Base-by-base conservation (phyloP, 106 monocot genomes). In the Cymbidium sinense region DNA sequence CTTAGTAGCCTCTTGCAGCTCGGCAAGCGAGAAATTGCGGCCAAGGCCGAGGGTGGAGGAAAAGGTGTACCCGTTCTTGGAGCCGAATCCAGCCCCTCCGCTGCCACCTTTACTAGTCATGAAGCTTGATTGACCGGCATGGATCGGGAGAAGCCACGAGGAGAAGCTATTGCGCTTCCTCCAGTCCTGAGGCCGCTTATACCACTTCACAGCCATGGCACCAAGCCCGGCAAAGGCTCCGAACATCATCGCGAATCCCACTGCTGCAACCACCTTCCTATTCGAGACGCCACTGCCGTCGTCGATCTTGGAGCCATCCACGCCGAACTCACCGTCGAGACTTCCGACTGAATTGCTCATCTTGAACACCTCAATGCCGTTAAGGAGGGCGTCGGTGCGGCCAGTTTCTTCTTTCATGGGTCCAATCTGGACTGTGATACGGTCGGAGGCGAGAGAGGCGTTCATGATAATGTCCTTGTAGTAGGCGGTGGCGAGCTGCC, bases 261-360 rank as follows among this genome's bases (percentile, higher is more conserved):
- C 85, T 15, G 70, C 76, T 0, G 79, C 88, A 13, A 86, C 76
- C 25, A 58, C 76, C 17, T 51, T 65, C 9, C 62, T 29, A 10
- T 43, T 20, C n/a, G 47, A 31, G n/a, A 13, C 6, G 19, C 19
- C 47, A 31, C 55, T 34, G 34, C 37, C 77, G n/a, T 33, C 77
- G 27, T 50, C 75, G 21, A 34, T 77, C 72, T 74, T 86, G 51
- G 29, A 70, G 12, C 88, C 88, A 64, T 89, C 81, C 21, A 89
- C 83, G 33, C 86, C 88, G 58, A 86, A 88, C 75, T 88, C 88
- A 12, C 88, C 88, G 70, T 88, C 88, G 17, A 88, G 69, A 64
- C 88, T 86, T 17, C 78, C 83, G 43, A 88, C 88, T 2, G 88
- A 85, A 39, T 81, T 88, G 80, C 81, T 88, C 77, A 88, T 83